These are phyloP conservation scores for Pseudogymnoascus sp. DNA, from an alignment of 2,329 filamentous ascomycete species.

Conservation along the genomic window DNA sequence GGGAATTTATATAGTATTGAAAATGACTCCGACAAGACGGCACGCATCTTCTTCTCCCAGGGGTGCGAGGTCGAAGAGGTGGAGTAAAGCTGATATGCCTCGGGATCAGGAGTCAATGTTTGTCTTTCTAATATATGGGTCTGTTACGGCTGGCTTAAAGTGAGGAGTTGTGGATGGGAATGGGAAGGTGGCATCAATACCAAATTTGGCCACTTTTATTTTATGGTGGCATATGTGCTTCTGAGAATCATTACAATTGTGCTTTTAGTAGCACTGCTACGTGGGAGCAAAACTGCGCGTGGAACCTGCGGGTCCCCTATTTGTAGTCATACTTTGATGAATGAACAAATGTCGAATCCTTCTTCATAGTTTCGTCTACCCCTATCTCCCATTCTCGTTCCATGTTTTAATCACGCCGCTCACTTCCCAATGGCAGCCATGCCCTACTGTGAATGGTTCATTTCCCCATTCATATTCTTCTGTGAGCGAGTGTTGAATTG, in stretches of 20 bases:
- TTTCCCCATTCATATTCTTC: not conserved
- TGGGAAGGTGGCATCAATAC: not conserved
- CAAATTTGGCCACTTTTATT: not conserved
- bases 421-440: not conserved
- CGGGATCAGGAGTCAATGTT: not conserved
- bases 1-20: slow-evolving; percentile 90
- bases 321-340: not conserved
- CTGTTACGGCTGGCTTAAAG: slow-evolving; percentile 1
- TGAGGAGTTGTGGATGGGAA: not conserved
- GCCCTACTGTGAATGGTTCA: not conserved
- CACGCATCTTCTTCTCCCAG: slow-evolving; percentile 87
- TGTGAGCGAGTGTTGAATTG: not conserved
- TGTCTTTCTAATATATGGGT: not conserved
- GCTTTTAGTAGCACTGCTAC: not conserved
- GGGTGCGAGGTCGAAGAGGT: slow-evolving; percentile 50
- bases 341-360: not conserved
- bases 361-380: not conserved
- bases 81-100: not conserved
- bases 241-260: not conserved
- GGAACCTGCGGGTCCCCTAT: not conserved
- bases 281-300: not conserved
- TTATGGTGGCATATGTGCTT: not conserved
- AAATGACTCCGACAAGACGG: slow-evolving; percentile 65
- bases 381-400: not conserved
- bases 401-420: not conserved